Evolutionary conservation across 2,329 filamentous ascomycete species (phyloP).

Genomic region (Colletotrichum somersetense): DNA sequence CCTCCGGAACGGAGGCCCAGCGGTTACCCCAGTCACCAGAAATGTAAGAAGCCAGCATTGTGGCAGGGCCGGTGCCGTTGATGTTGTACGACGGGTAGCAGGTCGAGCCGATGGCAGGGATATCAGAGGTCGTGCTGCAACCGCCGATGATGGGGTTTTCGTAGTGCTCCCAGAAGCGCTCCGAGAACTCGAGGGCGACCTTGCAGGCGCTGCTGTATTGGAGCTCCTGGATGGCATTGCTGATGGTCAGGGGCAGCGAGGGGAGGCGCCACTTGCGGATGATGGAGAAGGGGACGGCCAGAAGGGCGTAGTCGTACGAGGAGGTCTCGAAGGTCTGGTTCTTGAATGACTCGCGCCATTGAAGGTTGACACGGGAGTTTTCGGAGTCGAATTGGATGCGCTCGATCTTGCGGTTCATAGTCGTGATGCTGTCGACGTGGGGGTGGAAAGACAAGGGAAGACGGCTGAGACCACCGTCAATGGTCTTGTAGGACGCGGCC

Average conservation of each 20-base stretch:
- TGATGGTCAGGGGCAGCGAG: constrained; percentile 55
- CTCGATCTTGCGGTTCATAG: constrained; percentile 68
- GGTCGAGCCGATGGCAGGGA: constrained; percentile 70
- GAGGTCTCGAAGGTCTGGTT: constrained; percentile 57
- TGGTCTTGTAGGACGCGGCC: constrained; percentile 72
- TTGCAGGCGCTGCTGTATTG: constrained; percentile 64
- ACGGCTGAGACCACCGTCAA: constrained; percentile 68
- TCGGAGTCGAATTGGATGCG: constrained; percentile 66
- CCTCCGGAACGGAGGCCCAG: constrained; percentile 57
- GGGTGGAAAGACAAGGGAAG: constrained; percentile 74
- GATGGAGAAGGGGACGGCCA: constrained; percentile 73
- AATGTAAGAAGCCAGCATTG: constrained; percentile 71
- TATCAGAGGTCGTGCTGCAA: constrained; percentile 68
- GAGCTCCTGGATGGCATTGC: constrained; percentile 61
- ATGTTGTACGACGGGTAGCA: constrained; percentile 78
- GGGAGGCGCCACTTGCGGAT: constrained; percentile 73
- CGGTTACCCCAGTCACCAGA: constrained; percentile 55
- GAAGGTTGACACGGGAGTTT: constrained; percentile 66
- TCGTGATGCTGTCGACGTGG: constrained; percentile 68
- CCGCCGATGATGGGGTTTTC: constrained; percentile 71
- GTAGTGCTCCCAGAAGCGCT: constrained; percentile 70
- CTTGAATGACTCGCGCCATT: constrained; percentile 64
- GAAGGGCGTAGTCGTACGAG: constrained; percentile 75
- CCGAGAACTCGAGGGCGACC: constrained; percentile 76
- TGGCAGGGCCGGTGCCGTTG: constrained; percentile 72